Conservation (phyloP, 805 yeast species). For the Blastobotrys mokoenaii region DNA sequence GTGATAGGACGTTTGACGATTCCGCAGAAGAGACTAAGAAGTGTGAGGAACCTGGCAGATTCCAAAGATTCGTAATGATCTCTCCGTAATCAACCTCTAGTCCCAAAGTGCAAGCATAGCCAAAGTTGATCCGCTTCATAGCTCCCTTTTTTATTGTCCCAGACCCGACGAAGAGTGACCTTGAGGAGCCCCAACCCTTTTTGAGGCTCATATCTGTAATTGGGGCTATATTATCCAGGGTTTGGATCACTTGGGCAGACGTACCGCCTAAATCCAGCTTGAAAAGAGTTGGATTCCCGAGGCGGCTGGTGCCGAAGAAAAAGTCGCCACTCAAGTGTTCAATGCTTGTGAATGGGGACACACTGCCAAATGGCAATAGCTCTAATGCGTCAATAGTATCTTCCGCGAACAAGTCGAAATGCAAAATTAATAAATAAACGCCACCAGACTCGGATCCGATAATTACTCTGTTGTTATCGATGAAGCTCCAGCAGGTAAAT, state of each 20-base stretch:
- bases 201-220: constrained; percentile 4
- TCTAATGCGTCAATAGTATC: not conserved
- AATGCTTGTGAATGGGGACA: constrained; percentile 6
- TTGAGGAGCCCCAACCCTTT: too few relatives aligned
- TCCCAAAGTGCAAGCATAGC: too few relatives aligned
- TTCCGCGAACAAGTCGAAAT: not conserved
- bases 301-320: constrained; percentile 10
- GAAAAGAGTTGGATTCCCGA: constrained; percentile 4
- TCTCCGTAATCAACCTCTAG: too few relatives aligned
- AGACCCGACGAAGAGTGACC: too few relatives aligned
- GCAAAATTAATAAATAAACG: constrained; percentile 6
- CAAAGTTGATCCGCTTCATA: too few relatives aligned
- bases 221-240: constrained; percentile 9
- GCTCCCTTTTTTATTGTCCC: too few relatives aligned
- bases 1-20: too few relatives aligned
- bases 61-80: too few relatives aligned
- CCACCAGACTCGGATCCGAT: constrained; percentile 8
- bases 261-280: constrained; percentile 2
- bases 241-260: not conserved
- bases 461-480: constrained; percentile 6
- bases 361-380: constrained; percentile 4
- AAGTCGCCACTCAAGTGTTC: constrained; percentile 9
- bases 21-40: too few relatives aligned
- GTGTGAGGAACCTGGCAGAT: too few relatives aligned
- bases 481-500: not conserved